Evolutionary conservation across 257 asterid species (phyloP), one percentile per base, ranked within the genome.

Genomic region (Penstemon eatonii): DNA sequence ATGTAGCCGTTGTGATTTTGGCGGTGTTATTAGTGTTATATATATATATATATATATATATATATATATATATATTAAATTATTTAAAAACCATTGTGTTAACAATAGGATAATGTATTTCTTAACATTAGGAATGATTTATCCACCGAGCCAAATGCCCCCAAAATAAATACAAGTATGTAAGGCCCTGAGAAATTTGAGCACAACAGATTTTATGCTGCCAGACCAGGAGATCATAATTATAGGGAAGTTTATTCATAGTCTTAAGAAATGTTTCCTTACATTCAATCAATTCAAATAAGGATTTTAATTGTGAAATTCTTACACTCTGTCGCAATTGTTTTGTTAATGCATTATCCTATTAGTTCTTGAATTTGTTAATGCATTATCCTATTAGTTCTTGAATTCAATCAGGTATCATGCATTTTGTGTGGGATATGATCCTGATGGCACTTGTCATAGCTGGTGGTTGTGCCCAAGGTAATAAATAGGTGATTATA

Each of bases 401-500:
- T n/a, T 69, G 39, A 36, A 40, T 64, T 25, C 69, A 52, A 75
- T 78, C 69, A 94, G 99, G 99, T 94, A 90, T 76, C 99, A 94
- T 72, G 99, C 99, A 25, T 83, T 82, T 78, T 94, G 99, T 80
- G 99, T 91, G 79, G 97, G 96, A 75, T 94, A 89, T 81, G 97
- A 94, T 78, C 77, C 99, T 56, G 96, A 91, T 79, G 89, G 94
- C 71, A 74, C 88, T 71, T 89, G 90, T 75, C 95, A 90, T 56
- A 76, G 82, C 78, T 87, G 96, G 73, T 94, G 99, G 99, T 79
- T 90, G 50, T 94, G 99, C 78, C 96, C 99, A 70, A 88, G 99
- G 99, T 89, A 83, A 80, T 77, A 51, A 44, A 61, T 19, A 60
- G 58, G 56, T 77, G 9, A 36, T 71, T 39, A 37, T n/a, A 47